phyloP scores from a whole-genome alignment of 352 stramenopile species.

The Lagenidium giganteum region DNA sequence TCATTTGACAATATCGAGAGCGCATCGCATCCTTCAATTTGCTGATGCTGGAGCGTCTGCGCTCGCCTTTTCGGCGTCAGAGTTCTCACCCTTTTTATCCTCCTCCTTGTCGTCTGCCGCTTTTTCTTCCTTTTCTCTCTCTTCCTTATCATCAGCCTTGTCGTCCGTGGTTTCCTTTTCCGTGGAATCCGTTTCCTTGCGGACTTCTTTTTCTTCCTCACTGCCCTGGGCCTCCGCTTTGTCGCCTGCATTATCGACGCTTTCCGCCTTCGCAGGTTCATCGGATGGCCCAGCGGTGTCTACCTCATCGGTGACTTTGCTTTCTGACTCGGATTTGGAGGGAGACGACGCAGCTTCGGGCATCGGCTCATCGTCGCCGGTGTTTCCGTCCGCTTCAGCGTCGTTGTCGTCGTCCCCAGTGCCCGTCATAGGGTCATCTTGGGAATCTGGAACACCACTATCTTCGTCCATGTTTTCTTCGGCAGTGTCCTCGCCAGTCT shows the following conservation, averaged over 20 bases:
- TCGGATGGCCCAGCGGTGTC: background rate
- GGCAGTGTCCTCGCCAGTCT: conserved; percentile 12
- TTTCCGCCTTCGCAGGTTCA: background rate
- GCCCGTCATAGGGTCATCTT: conserved; percentile 26
- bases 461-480: conserved; percentile 13
- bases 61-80: conserved; percentile 4
- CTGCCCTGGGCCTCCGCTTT: conserved; percentile 3
- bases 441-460: conserved; percentile 1
- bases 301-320: background rate
- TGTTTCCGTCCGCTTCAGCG: no score
- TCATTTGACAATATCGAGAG: no score
- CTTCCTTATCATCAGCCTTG: conserved; percentile 16
- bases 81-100: background rate
- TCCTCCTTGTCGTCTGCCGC: background rate
- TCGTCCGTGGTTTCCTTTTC: conserved; percentile 19
- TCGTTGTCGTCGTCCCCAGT: no score
- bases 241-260: conserved; percentile 18
- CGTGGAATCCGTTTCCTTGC: background rate
- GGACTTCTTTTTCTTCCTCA: conserved; percentile 4
- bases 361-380: no score
- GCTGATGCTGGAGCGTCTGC: conserved; percentile 46
- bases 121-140: conserved; percentile 16
- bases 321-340: no score
- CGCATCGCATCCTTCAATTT: no score
- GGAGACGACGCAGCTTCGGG: no score